phyloP scores from a whole-genome alignment of 2,329 filamentous ascomycete genomes.

The Fusarium hainanense region DNA sequence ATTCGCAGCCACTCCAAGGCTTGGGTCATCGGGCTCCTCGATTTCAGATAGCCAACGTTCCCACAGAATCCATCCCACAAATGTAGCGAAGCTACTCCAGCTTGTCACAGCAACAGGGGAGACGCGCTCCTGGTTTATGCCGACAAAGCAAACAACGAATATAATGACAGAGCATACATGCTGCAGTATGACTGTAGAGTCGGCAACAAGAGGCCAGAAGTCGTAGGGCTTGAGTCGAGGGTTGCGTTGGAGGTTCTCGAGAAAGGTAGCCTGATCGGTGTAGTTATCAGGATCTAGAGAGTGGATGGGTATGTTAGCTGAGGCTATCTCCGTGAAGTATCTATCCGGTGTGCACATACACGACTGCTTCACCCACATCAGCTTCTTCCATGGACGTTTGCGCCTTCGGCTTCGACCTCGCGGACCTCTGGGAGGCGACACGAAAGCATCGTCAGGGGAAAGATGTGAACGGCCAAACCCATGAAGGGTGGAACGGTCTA shows the following conservation, averaged over 20 bases:
- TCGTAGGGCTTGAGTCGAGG: conserved; percentile 94
- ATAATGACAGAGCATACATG: conserved; percentile 96
- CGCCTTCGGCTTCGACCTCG: conserved; percentile 74
- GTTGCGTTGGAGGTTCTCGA: conserved; percentile 95
- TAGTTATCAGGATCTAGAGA: conserved; percentile 95
- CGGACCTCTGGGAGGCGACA: conserved; percentile 68
- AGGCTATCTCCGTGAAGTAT: background rate
- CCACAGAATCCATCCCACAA: conserved; percentile 90
- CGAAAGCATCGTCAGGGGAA: conserved; percentile 86
- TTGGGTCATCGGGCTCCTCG: conserved; percentile 61
- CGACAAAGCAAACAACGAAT: conserved; percentile 93
- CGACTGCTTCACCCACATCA: conserved; percentile 97
- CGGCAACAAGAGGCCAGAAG: conserved; percentile 95
- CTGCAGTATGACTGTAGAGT: conserved; percentile 96
- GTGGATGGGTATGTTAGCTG: conserved; percentile 9
- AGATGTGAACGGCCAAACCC: conserved; percentile 72
- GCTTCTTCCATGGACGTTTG: conserved; percentile 88
- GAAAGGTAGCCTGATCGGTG: conserved; percentile 95
- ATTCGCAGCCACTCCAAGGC: conserved; percentile 51
- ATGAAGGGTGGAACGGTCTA: conserved; percentile 48
- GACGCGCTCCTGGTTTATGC: conserved; percentile 87
- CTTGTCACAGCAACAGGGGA: conserved; percentile 89
- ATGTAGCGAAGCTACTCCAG: conserved; percentile 83
- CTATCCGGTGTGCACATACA: conserved; percentile 64
- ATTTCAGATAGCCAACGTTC: conserved; percentile 88